Base-by-base conservation (phyloP, 108 stramenopile species). In the Skeletonema grethae region DNA sequence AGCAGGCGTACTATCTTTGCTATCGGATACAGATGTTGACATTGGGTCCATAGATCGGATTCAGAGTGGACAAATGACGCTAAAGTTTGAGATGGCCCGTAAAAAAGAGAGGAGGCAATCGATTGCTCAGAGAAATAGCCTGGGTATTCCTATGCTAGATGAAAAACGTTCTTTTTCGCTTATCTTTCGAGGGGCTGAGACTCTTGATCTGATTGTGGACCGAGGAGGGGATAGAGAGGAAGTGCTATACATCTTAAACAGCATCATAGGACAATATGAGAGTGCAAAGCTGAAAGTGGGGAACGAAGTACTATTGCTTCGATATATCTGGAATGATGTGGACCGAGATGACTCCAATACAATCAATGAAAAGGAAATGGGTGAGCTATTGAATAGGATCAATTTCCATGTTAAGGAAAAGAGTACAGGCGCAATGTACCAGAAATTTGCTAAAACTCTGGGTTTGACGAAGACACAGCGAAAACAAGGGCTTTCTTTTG, bases 21-120 rank as follows among this genome's bases (percentile, higher is more conserved):
- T 18, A 22, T 18, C 35, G 4, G 36, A 50, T 32, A 34, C 69
- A 41, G 75, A 72, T 2, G 85, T 95, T 41, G 89, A 95, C 69
- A 79, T 95, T 79, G 90, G 94, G 7, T 79, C 87, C 7, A 89
- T 95, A 69, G 89, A 88, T 73, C 68, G 90, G 41, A 90, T 95
- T 63, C 94, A 91, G 76, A 83, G 89, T 36, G 94, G 94, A 50
- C 86, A 84, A 76, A 80, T 73, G 48, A 88, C 84, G 2, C 75
- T 85, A 25, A 62, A 69, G 43, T 90, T 87, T 82, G 87, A 88
- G 75, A 67, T 70, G 82, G 78, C 75, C 38, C 55, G 75, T n/a
- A 64, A 67, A 77, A 43, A 62, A 60, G 80, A 82, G 56, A 77
- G 61, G 84, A 82, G 78, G 61, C 72, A 72, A 39, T 46, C 66